Conservation (phyloP, 257 asterid genomes). For the Gardenia jasminoides region DNA sequence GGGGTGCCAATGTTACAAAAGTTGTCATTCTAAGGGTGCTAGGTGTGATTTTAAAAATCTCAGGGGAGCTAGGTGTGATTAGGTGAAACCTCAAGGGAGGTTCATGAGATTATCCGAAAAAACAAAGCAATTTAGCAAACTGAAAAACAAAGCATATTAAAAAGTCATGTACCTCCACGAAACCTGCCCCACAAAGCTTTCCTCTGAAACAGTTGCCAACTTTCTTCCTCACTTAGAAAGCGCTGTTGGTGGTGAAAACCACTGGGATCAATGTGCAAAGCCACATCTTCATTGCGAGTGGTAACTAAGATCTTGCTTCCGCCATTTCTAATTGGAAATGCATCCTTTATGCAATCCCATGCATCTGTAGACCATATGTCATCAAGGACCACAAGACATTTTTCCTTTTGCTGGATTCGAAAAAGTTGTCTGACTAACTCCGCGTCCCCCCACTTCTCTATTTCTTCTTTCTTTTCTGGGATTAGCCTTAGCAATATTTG, state of each 20-base stretch:
- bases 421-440: slow-evolving; percentile 11
- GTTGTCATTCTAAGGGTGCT: no score
- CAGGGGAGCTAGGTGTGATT: no score
- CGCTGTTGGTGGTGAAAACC: slow-evolving; percentile 15
- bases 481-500: not conserved
- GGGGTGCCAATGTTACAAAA: no score
- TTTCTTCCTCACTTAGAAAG: not conserved
- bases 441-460: not conserved
- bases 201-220: slow-evolving; percentile 13
- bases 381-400: slow-evolving; percentile 22
- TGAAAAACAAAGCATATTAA: no score
- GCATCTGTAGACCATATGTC: slow-evolving; percentile 17
- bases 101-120: no score
- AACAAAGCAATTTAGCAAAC: no score
- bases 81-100: no score
- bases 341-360: slow-evolving; percentile 12
- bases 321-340: slow-evolving; percentile 2
- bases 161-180: no score
- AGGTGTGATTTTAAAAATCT: no score
- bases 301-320: slow-evolving; percentile 18
- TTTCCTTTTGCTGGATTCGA: not conserved
- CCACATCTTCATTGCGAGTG: slow-evolving; percentile 13
- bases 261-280: not conserved
- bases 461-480: not conserved
- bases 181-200: no score